A percentile compares a stretch with the other conserved stretches of the same genome.
Conservation (phyloP, 2,329 filamentous ascomycete species). For the Calonectria naviculata region DNA sequence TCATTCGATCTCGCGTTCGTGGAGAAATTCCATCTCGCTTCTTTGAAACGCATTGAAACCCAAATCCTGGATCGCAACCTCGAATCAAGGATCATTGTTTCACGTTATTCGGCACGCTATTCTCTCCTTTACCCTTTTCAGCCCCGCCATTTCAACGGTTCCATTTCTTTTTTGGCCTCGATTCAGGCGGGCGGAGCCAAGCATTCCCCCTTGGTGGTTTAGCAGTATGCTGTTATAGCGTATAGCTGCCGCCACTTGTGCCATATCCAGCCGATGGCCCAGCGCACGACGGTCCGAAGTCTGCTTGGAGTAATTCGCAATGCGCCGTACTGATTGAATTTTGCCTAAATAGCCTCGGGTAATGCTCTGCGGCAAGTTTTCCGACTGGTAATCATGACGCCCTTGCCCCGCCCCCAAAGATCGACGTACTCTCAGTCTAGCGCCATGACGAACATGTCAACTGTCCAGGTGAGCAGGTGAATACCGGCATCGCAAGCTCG, state of each 20-base stretch:
- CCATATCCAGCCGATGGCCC: neutral
- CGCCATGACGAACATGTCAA: neutral
- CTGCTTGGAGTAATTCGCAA: neutral
- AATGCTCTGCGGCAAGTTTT: neutral
- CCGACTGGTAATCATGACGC: neutral
- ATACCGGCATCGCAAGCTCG: neutral
- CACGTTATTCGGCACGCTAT: neutral
- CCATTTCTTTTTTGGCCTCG: neutral
- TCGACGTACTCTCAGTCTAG: neutral
- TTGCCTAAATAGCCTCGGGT: neutral
- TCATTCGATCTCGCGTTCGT: neutral
- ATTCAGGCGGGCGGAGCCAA: neutral
- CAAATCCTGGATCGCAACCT: neutral
- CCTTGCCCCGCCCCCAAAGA: neutral
- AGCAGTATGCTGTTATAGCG: neutral
- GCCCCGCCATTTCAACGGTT: neutral
- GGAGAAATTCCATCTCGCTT: slow-evolving; percentile 3
- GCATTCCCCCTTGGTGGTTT: neutral
- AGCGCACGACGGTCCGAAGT: neutral
- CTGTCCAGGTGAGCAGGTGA: neutral
- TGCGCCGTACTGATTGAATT: neutral
- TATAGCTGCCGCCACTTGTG: neutral
- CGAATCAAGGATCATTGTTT: neutral
- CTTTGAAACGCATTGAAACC: slow-evolving; percentile 5
- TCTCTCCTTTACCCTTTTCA: neutral